Evolutionary conservation across 176 grass and related monocot genomes (phyloP).

Genomic region (Thalia dealbata): DNA sequence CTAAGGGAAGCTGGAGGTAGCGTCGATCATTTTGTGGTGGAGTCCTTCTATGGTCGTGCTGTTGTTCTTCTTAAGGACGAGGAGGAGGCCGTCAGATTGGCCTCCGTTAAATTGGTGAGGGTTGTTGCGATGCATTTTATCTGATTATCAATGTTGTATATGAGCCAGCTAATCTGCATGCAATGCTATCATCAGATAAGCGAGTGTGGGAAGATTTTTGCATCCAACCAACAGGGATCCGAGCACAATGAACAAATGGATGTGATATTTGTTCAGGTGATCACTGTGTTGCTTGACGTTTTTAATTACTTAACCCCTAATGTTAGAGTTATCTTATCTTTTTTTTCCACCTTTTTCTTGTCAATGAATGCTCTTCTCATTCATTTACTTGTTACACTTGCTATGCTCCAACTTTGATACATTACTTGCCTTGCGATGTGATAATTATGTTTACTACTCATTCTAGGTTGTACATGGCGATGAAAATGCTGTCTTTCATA

Average conservation of each 20-base stretch:
- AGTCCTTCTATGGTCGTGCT: constrained; percentile 35
- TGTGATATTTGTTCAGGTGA: constrained; percentile 62
- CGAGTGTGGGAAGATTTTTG: constrained; percentile 42
- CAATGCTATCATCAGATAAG: constrained; percentile 32
- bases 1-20: constrained; percentile 30
- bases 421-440: too few species aligned
- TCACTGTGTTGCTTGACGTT: neutral
- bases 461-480: too few species aligned
- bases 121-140: neutral
- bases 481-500: too few species aligned
- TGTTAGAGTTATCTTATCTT: neutral
- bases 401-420: too few species aligned
- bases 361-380: too few species aligned
- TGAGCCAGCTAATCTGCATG: neutral
- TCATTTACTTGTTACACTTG: too few species aligned
- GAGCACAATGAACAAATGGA: constrained; percentile 30
- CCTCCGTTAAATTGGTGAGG: constrained; percentile 58
- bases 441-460: too few species aligned
- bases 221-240: constrained; percentile 18
- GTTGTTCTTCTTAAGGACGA: constrained; percentile 46
- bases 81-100: constrained; percentile 44
- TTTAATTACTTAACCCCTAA: neutral
- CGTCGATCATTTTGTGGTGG: constrained; percentile 14
- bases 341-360: neutral
- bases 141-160: constrained; percentile 6